These are phyloP conservation scores for Quercus lobata DNA, from an alignment of 331 rosid species.

Conservation along the genomic window DNA sequence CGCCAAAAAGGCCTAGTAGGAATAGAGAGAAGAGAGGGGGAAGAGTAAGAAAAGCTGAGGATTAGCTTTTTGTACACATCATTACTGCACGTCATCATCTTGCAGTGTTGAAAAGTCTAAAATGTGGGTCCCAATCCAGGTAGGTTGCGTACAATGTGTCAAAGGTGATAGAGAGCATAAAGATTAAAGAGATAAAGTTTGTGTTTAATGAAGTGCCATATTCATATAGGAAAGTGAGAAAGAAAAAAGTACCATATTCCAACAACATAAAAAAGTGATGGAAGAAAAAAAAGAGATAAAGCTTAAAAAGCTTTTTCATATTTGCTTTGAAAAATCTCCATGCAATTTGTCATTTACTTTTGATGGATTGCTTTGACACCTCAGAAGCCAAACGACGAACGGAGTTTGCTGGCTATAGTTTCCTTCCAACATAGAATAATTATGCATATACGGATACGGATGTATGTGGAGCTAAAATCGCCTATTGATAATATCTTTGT, in stretches of 20 bases:
- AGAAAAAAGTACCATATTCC: background rate
- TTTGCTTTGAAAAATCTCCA: conserved; percentile 16
- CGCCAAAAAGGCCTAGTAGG: conserved; percentile 22
- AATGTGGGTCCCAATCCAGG: conserved; percentile 44
- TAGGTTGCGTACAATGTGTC: conserved; percentile 42
- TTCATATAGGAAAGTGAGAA: background rate
- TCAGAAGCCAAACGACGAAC: background rate
- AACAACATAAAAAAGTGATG: background rate
- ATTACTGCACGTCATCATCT: conserved; percentile 42
- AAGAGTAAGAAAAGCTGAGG: conserved; percentile 40
- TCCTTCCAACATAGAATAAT: background rate
- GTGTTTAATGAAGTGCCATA: conserved; percentile 16
- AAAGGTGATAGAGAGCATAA: conserved; percentile 8
- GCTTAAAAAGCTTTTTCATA: background rate
- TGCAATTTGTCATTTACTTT: conserved; percentile 10
- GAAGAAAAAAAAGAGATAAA: background rate
- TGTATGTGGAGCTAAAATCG: no score
- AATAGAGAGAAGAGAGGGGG: conserved; percentile 22
- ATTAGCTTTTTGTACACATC: conserved; percentile 43
- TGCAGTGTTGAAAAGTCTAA: conserved; percentile 28
- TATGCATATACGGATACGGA: background rate
- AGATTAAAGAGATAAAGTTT: conserved; percentile 27
- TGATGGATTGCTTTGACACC: conserved; percentile 9
- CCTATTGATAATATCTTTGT: no score
- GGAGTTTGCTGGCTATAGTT: background rate